Evolutionary conservation across 768 basidiomycete genomes (phyloP), one percentile per base, ranked within the genome.

Genomic region (Trametes elegans): DNA sequence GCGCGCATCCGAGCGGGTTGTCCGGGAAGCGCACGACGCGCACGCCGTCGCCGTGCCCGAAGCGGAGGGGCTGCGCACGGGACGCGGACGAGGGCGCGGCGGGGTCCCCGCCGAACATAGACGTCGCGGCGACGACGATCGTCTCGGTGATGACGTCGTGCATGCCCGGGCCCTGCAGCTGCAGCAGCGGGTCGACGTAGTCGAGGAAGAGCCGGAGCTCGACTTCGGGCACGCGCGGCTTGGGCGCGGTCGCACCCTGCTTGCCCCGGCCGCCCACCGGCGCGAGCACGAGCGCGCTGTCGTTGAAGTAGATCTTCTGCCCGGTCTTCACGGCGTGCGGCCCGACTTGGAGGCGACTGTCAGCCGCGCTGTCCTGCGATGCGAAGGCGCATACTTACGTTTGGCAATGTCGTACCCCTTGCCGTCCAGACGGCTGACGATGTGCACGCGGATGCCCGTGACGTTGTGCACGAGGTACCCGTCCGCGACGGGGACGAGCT

Each of bases 401-500:
- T 84, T 90, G 29, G 87, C 79, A 49, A 98, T 79, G 62, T 96
- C 90, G 62, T 93, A 96, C 7, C 93, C 93, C 61, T 78, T 85
- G 11, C 87, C 86, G 62, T 95, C 93, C 49, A 93, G 67, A 24
- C 92, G 78, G 64, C 82, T 87, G 21, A 90, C 84, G 18, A 95
- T 85, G 57, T 84, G 85, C 1, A 85, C 79, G 32, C 90, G 81
- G 42, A 97, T 79, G 6, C 93, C 93, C 2, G 86, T 80, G 8
- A 93, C 75, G 64, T 93, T 87, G 47, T 85, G 78, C 27, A 96
- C 70, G 40, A 93, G 71, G 64, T 82, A 91, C 1, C 94, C 94
- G 65, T 86, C 82, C 4, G 75, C 60, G 24, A 85, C 77, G 26
- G 78, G 69, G 13, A 74, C 75, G 10, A 95, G 69, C 66, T 94